Conservation (phyloP, 345 rosid genomes). For the Erysimum cheiranthoides region DNA sequence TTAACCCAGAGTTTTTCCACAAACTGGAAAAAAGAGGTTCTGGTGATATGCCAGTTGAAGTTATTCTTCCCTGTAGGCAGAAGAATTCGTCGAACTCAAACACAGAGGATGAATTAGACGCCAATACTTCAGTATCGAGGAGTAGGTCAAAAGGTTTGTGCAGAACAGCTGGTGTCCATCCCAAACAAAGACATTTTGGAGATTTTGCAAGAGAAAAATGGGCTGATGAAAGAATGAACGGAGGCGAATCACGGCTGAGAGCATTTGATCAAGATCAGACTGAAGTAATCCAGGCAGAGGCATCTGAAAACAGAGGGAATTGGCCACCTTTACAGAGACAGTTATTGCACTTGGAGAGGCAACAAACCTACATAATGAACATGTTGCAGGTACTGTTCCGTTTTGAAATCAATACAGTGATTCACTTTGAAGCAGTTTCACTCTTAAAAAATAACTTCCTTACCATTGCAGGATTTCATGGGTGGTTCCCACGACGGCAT, state of each 20-base stretch:
- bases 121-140: constrained; percentile 55
- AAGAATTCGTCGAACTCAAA: constrained; percentile 62
- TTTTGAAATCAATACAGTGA: constrained; percentile 27
- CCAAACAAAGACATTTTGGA: constrained; percentile 49
- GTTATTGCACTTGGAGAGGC: constrained; percentile 84
- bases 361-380: constrained; percentile 87
- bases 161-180: constrained; percentile 48
- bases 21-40: constrained; percentile 71
- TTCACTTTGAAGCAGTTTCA: constrained; percentile 27
- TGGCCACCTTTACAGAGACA: constrained; percentile 97
- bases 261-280: constrained; percentile 58
- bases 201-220: constrained; percentile 49
- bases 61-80: constrained; percentile 71
- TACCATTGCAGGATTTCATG: constrained; percentile 81
- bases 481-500: constrained; percentile 96
- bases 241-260: constrained; percentile 62
- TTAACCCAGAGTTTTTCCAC: constrained; percentile 94
- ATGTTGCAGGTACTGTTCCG: constrained; percentile 75
- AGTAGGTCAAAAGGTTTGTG: constrained; percentile 56
- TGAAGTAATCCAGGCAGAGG: constrained; percentile 58
- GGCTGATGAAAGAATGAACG: constrained; percentile 50
- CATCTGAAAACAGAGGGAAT: constrained; percentile 61
- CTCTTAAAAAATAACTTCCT: constrained; percentile 33
- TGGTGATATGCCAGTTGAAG: constrained; percentile 88
- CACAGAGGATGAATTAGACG: constrained; percentile 64